Evolutionary conservation across 306 rosid species (phyloP).

Genomic region (Comarum palustre): DNA sequence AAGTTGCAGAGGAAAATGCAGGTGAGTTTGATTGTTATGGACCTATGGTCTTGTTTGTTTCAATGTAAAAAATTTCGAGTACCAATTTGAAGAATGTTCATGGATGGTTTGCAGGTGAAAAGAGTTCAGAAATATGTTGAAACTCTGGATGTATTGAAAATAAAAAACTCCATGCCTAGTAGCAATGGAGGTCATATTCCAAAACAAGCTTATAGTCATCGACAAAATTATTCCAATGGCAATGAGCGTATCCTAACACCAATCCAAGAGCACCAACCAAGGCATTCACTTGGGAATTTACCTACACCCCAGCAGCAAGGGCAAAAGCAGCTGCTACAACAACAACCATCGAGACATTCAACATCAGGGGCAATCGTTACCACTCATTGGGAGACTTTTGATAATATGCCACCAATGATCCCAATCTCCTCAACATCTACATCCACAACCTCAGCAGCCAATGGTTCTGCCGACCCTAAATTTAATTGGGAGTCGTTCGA

Average conservation of each 20-base stretch:
- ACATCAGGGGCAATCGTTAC: slow-evolving; percentile 71
- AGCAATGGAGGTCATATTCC: slow-evolving; percentile 35
- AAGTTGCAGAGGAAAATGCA: slow-evolving; percentile 97
- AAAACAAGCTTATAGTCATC: slow-evolving; percentile 27
- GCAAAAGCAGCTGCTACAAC: slow-evolving; percentile 21
- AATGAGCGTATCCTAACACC: slow-evolving; percentile 45
- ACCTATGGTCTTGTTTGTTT: background rate
- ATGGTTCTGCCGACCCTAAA: slow-evolving; percentile 52
- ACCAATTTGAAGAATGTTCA: background rate
- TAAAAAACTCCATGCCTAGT: slow-evolving; percentile 52
- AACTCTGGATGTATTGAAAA: slow-evolving; percentile 77
- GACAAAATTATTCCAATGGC: slow-evolving; percentile 41
- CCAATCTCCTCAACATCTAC: slow-evolving; percentile 40
- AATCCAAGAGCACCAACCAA: slow-evolving; percentile 46
- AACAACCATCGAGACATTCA: slow-evolving; percentile 32
- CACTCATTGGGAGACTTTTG: slow-evolving; percentile 90
- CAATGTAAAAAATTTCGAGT: background rate
- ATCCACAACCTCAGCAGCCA: slow-evolving; percentile 29
- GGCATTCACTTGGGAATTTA: slow-evolving; percentile 30
- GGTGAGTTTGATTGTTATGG: slow-evolving; percentile 36
- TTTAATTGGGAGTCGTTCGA: slow-evolving; percentile 86
- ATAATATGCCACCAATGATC: slow-evolving; percentile 48
- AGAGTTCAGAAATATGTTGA: slow-evolving; percentile 95
- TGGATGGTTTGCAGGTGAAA: slow-evolving; percentile 51
- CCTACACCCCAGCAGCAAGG: slow-evolving; percentile 19